Evolutionary conservation across 192 early-diverging fungal genomes (phyloP), one percentile per base, ranked within the genome.

Genomic region (Coemansia asiatica): DNA sequence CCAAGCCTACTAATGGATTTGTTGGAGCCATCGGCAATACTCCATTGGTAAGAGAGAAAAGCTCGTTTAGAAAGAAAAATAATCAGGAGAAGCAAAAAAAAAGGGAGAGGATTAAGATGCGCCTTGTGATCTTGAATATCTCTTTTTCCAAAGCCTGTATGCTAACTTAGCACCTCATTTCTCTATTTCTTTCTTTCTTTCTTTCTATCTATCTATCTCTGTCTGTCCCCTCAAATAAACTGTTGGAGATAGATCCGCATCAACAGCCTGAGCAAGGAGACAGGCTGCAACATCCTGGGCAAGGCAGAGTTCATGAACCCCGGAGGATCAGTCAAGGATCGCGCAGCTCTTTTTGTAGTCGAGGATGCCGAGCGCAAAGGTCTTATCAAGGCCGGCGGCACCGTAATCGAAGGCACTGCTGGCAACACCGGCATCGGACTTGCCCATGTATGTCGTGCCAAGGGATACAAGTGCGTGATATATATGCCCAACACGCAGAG

Each of bases 291-390:
- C 46, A 94, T 98, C 61, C 83, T 90, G 49, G 94, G 88, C 64
- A 98, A 97, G 84, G 93, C 94, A 51, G 96, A 98, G 85, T 96
- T 90, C 75, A 94, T 95, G 95, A 97, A 98, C 81, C 95, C 95
- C 6, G 92, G 94, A 35, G 95, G 95, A 2, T 93, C 91, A 18
- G 95, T 98, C 66, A 98, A 98, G 85, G 97, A 98, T 80, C 87
- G 97, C 23, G 92, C 95, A 6, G 97, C 97, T 0, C 84, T 97
- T 28, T 95, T 84, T 75, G 92, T 98, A 0, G 91, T 98, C 21
- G 90, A 97, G 82, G 88, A 96, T 60, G 95, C 97, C 28, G 97
- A 98, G 72, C 86, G 91, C 60, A 83, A 72, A 60, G 97, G 97
- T 1, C 71, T 92, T 55, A 78, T 97, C 50, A 85, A 89, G 67